Evolutionary conservation across 2,329 filamentous ascomycete species (phyloP), one percentile per base, ranked within the genome.

Genomic region (Penicillium nordicum): DNA sequence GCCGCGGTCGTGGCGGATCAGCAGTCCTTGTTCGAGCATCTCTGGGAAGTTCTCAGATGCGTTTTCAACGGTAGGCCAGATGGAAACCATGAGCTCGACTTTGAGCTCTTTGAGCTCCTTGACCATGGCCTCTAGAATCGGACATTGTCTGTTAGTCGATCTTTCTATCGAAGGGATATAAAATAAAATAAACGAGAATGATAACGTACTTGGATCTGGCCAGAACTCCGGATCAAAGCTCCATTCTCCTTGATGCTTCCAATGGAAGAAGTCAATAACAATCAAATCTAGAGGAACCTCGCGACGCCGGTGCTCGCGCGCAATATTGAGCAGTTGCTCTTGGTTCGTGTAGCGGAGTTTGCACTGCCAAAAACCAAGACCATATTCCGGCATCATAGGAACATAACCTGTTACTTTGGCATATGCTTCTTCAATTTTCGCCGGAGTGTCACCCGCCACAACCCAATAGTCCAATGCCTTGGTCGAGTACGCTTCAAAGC

Each of bases 251-350:
- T 88, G 84, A 8, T 77, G 75, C 8, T 81, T 80, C 86, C 86
- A 88, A 65, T 88, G 85, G 67, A 88, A 88, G 67, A 84, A 88
- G 63, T 88, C 86, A 37, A 84, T 74, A 0, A 88, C 85, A n/a
- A 88, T 87, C 2, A 88, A 66, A 64, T 87, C 84, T 18, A 88
- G 75, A 0, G 85, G 85, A 16, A 88, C 67, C 0, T 81, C 66
- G 1, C 84, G 74, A 32, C 73, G 71, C 50, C 78, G 79, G 59
- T 88, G 84, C 64, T 87, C 84, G 5, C 85, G 70, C 0, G 85
- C 85, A 0, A 88, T 79, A 6, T 75, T 69, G 0, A 88, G 74
- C 0, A 87, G 66, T 65, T 88, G 84, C 18, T 87, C 84, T 63
- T 88, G 86, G 0, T 82, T 87, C 68, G 84, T 82, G 62, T 88